Percentiles rank a stretch among this genome's conserved stretches.
These are phyloP conservation scores for Fusarium redolens DNA, from an alignment of 2,329 filamentous ascomycete species.

Conservation along the genomic window DNA sequence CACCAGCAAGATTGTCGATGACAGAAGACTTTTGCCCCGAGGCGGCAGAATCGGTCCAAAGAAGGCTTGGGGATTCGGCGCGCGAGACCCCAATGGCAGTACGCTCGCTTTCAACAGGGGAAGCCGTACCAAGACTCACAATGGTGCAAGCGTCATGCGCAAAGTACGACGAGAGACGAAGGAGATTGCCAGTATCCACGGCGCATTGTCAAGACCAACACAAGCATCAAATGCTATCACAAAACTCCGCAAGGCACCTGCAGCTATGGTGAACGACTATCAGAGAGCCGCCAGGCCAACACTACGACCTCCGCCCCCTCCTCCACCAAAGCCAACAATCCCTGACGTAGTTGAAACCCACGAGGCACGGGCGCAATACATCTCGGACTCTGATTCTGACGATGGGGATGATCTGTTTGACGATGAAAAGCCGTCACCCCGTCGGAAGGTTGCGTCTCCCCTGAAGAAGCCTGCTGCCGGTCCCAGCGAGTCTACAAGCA, in stretches of 20 bases:
- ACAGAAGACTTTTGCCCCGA: constrained; percentile 59
- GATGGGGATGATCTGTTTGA: constrained; percentile 39
- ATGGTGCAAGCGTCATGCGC: constrained; percentile 64
- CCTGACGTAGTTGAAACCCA: constrained; percentile 46
- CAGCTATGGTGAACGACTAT: constrained; percentile 65
- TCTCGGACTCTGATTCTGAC: constrained; percentile 54
- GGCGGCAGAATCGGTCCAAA: constrained; percentile 50
- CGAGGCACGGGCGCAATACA: constrained; percentile 52
- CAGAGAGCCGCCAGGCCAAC: constrained; percentile 57
- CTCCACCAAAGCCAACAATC: constrained; percentile 35
- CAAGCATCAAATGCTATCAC: constrained; percentile 48
- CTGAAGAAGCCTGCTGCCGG: constrained; percentile 33
- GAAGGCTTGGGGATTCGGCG: constrained; percentile 41
- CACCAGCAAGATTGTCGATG: constrained; percentile 66
- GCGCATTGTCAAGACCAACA: constrained; percentile 54
- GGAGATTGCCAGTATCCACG: constrained; percentile 62
- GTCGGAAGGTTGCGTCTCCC: constrained; percentile 25
- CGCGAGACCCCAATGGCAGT: constrained; percentile 46
- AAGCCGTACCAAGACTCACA: constrained; percentile 63
- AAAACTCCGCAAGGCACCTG: constrained; percentile 62
- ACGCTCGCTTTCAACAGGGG: constrained; percentile 59
- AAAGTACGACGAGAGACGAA: constrained; percentile 67
- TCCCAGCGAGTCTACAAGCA: not conserved
- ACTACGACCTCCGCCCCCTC: constrained; percentile 43
- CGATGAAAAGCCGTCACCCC: constrained; percentile 26